Evolutionary conservation across 805 yeast species (phyloP), one percentile per base, ranked within the genome.

Genomic region (Pichia rugopelliculosa): DNA sequence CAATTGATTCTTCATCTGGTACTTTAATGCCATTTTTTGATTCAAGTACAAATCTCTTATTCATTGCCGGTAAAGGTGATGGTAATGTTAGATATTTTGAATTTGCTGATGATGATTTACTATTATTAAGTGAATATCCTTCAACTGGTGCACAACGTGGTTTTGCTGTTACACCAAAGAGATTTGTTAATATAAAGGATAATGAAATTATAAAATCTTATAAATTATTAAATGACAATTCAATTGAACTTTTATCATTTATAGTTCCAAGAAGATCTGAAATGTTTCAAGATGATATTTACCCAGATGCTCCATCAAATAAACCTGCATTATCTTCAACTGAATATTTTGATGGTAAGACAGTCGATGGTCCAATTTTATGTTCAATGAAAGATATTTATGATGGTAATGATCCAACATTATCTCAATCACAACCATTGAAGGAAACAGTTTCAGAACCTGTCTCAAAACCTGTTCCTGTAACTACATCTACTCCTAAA

Each of bases 71-170:
- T 57, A 91, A 93, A 67, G 97, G 97, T 65, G 99, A 93, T 66
- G 98, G 98, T 58, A 93, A 91, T 65, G 87, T 93, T 59, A 86
- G 96, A 60, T 91, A 91, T 69, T 93, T 72, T 62, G 99, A 93
- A 71, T 88, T 77, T 65, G 88, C 82, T 52, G 79, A 86, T 58
- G 97, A 91, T 59, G 84, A 82, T 59, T 73, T 93, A 47, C 82
- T 74, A 66, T 87, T 85, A 56, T 69, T 93, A 50, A 86, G 96
- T n/a, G 96, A 91, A 64, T 93, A 77, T 65, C 82, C 82, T 51
- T 88, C 97, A 4, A 77, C 81, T 3, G 95, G 87, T 30, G 93
- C 99, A 2, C 99, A 93, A 73, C 84, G 99, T 66, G 99, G 99
- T 1, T 82, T 91, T 62, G 95, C 96, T 0, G 76, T 84, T 42